phyloP scores from a whole-genome alignment of 2,329 filamentous ascomycete genomes.

The Venturiaceae sp. region DNA sequence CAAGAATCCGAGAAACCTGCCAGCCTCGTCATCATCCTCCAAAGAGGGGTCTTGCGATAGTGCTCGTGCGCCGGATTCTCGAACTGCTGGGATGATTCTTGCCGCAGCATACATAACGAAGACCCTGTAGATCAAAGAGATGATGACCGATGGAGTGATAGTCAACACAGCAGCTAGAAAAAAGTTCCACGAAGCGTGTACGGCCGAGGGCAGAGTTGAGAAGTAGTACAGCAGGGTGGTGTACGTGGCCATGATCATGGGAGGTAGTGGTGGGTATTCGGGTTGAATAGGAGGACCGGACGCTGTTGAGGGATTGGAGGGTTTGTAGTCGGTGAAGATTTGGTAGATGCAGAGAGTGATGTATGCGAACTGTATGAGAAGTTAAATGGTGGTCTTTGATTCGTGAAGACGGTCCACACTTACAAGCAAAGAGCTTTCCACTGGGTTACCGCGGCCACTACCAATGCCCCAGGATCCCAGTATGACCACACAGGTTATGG shows the following conservation, averaged over 20 bases:
- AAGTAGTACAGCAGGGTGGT: slow-evolving; percentile 80
- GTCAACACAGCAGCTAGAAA: slow-evolving; percentile 88
- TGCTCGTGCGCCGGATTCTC: slow-evolving; percentile 73
- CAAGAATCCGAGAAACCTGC: slow-evolving; percentile 68
- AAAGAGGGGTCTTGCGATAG: slow-evolving; percentile 76
- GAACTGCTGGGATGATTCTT: slow-evolving; percentile 87
- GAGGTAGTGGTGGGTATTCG: slow-evolving; percentile 93
- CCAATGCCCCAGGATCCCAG: slow-evolving; percentile 90
- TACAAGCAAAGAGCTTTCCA: slow-evolving; percentile 80
- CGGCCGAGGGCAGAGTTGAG: slow-evolving; percentile 70
- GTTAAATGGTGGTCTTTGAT: not conserved
- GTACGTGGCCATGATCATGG: slow-evolving; percentile 97
- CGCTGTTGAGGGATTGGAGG: slow-evolving; percentile 50
- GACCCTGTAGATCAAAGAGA: slow-evolving; percentile 85
- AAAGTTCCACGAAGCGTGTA: slow-evolving; percentile 76
- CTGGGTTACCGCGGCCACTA: slow-evolving; percentile 85
- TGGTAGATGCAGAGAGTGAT: slow-evolving; percentile 98
- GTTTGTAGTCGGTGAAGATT: slow-evolving; percentile 96
- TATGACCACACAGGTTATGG: slow-evolving; percentile 87
- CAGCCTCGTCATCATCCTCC: slow-evolving; percentile 77
- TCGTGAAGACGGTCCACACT: slow-evolving; percentile 10
- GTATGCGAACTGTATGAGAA: slow-evolving; percentile 62
- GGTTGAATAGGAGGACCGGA: slow-evolving; percentile 50
- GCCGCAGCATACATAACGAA: slow-evolving; percentile 94
- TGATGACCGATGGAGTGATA: slow-evolving; percentile 90